phyloP scores from a whole-genome alignment of 106 monocot species.

The Hemerocallis citrina region DNA sequence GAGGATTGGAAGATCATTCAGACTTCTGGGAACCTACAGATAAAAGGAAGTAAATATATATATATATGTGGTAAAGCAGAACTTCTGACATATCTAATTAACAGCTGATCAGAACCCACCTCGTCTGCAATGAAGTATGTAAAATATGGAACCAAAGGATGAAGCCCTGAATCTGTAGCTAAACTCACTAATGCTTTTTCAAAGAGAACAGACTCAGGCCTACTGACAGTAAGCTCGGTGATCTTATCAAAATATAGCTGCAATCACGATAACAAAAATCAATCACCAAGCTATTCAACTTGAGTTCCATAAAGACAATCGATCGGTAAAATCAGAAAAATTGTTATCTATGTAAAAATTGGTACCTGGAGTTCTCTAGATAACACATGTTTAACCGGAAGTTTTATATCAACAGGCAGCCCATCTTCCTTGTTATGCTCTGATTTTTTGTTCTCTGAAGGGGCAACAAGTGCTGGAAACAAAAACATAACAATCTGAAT shows the following conservation, averaged over 20 bases:
- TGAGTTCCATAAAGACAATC: neutral
- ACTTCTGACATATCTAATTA: neutral
- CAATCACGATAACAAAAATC: conserved; percentile 13
- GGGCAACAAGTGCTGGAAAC: conserved; percentile 43
- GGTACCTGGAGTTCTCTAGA: conserved; percentile 92
- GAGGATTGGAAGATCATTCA: conserved; percentile 68
- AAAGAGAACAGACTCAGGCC: conserved; percentile 58
- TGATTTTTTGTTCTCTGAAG: conserved; percentile 52
- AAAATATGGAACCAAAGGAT: conserved; percentile 97
- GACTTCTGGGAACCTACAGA: conserved; percentile 57
- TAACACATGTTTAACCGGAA: conserved; percentile 98
- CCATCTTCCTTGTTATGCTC: conserved; percentile 81
- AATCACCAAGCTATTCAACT: neutral
- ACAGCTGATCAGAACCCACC: conserved; percentile 27
- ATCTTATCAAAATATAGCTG: conserved; percentile 99
- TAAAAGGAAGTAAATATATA: neutral
- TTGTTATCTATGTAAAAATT: neutral
- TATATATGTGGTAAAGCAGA: neutral
- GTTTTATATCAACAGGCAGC: conserved; percentile 76
- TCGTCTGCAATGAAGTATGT: conserved; percentile 91
- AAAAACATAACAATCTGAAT: neutral
- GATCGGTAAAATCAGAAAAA: neutral
- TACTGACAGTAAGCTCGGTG: conserved; percentile 59
- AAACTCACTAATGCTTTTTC: conserved; percentile 86
- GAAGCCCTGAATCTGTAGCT: conserved; percentile 85